Conservation (phyloP, 768 basidiomycete species). For the Lepiota subincarnata region DNA sequence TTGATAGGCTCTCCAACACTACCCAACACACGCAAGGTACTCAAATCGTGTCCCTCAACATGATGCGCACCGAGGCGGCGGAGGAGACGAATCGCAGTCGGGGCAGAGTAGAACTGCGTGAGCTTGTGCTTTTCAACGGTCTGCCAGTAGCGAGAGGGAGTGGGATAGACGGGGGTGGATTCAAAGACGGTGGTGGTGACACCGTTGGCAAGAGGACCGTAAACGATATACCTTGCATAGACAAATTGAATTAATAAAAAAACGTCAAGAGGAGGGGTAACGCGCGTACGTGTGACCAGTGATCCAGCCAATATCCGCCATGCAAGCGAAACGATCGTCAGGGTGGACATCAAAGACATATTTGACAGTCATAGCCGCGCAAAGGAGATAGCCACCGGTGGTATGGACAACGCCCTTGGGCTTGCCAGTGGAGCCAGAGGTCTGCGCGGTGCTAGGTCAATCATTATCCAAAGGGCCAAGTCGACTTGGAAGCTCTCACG, state of each 20-base stretch:
- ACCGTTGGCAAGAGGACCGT: slow-evolving; percentile 88
- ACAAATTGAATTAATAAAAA: background rate
- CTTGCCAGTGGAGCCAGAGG: slow-evolving; percentile 91
- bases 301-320: slow-evolving; percentile 99
- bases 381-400: slow-evolving; percentile 85
- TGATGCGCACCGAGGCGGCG: slow-evolving; percentile 78
- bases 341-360: slow-evolving; percentile 97
- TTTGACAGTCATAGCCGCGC: slow-evolving; percentile 89
- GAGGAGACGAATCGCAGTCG: slow-evolving; percentile 91
- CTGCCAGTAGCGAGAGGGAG: slow-evolving; percentile 96
- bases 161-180: slow-evolving; percentile 94
- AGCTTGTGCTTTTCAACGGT: slow-evolving; percentile 88
- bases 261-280: slow-evolving; percentile 1
- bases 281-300: slow-evolving; percentile 79
- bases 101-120: slow-evolving; percentile 95
- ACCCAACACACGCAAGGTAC: slow-evolving; percentile 80
- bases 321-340: slow-evolving; percentile 95
- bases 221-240: slow-evolving; percentile 76
- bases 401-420: slow-evolving; percentile 97
- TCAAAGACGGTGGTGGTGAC: slow-evolving; percentile 90
- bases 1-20: slow-evolving; percentile 98
- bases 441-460: slow-evolving; percentile 40
- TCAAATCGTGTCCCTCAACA: slow-evolving; percentile 79
- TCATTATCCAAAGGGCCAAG: background rate
- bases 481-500: slow-evolving; percentile 44